Percentiles rank a stretch among this genome's conserved stretches.
Conservation (phyloP, 805 yeast genomes). For the Yarrowia sp. region DNA sequence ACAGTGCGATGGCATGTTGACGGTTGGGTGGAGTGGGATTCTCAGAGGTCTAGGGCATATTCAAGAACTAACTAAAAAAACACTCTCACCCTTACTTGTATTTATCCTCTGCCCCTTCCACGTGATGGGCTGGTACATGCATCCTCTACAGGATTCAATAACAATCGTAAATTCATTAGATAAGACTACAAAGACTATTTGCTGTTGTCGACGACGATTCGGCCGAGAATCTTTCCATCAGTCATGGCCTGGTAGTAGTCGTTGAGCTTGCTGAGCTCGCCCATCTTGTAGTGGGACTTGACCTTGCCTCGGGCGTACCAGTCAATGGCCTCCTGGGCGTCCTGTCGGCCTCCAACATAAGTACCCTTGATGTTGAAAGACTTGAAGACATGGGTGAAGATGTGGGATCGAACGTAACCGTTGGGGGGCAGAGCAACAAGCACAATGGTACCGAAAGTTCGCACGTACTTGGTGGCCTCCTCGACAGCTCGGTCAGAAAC, state of each 20-base stretch:
- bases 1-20: no score
- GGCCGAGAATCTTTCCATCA: constrained; percentile 79
- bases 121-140: no score
- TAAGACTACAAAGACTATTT: constrained; percentile 43
- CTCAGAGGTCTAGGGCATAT: no score
- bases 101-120: no score
- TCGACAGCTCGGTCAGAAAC: constrained; percentile 66
- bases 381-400: constrained; percentile 71
- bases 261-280: constrained; percentile 69
- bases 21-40: no score
- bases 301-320: constrained; percentile 71
- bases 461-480: constrained; percentile 57
- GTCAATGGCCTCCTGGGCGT: constrained; percentile 75
- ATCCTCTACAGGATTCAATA: no score
- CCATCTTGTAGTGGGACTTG: constrained; percentile 70
- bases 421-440: constrained; percentile 77
- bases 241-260: constrained; percentile 73
- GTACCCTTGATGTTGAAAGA: constrained; percentile 74
- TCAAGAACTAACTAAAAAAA: no score
- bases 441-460: constrained; percentile 68
- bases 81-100: no score
- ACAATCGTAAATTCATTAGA: not conserved
- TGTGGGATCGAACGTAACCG: constrained; percentile 66
- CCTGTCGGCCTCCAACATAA: constrained; percentile 86
- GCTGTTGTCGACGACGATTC: constrained; percentile 79